Evolutionary conservation across 129 eudicot genomes (phyloP), one percentile per base, ranked within the genome.

Genomic region (Calendula officinalis): DNA sequence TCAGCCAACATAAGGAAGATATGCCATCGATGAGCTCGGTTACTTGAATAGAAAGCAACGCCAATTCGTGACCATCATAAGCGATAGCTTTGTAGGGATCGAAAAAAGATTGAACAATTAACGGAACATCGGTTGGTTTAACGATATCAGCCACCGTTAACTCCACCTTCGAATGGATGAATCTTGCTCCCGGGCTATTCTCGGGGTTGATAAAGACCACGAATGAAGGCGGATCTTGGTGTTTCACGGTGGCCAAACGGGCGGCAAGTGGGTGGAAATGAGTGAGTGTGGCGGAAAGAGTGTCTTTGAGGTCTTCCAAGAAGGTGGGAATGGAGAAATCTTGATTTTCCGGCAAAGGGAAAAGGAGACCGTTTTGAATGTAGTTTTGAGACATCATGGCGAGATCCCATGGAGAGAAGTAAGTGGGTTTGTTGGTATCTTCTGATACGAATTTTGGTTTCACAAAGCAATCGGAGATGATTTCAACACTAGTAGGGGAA

Each of bases 191-290:
- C 3, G 82, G 82, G 40, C 78, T 77, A 10, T 77, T 69, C 1
- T 13, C 16, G 12, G 77, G 68, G n/a, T 76, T 79, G 15, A 83
- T 11, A 47, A 11, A 72, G 36, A 80, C 61, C 5, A 54, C 27
- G 7, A 73, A 39, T 22, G 64, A 34, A 32, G 71, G 85, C 3
- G 77, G 83, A 7, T 77, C 52, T 39, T 66, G 60, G 35, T 80
- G 74, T 43, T 66, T 46, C 1, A 12, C 36, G 2, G 85, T 79
- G 3, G 69, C 64, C 0, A 83, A 66, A 8, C 79, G 84, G 42
- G 80, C 84, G 14, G 88, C 84, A 4, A 83, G 69, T 0, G 83
- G 85, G 63, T 72, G 68, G 66, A 79, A 83, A 55, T 79, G 78
- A 38, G 37, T 56, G 7, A 83, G 83, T 16, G 89, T 76, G n/a